Evolutionary conservation across 2,329 filamentous ascomycete genomes (phyloP).

Genomic region (Curvularia sp.): DNA sequence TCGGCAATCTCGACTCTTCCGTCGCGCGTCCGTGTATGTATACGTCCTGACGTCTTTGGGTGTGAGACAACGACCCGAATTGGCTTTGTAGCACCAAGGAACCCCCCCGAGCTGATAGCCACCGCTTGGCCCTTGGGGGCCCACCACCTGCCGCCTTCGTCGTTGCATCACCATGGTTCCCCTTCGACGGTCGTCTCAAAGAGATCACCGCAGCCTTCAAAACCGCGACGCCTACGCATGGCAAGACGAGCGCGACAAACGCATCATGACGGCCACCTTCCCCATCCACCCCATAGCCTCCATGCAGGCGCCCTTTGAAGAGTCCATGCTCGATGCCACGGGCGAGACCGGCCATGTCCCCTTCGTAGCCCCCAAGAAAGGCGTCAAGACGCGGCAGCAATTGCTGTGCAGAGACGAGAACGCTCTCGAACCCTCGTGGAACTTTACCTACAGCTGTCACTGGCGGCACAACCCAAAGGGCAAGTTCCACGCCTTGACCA

Average conservation of each 20-base stretch:
- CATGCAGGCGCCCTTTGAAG: conserved; percentile 83
- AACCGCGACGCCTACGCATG: conserved; percentile 41
- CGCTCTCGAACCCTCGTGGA: conserved; percentile 71
- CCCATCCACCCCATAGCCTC: conserved; percentile 74
- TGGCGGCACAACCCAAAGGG: conserved; percentile 81
- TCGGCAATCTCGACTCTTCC: conserved; percentile 10
- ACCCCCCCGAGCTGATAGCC: conserved; percentile 30
- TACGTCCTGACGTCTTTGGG: conserved; percentile 32
- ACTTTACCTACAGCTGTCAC: conserved; percentile 72
- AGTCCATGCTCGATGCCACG: conserved; percentile 77
- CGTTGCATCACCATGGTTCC: conserved; percentile 33
- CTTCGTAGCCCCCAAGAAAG: conserved; percentile 53
- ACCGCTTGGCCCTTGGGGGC: conserved; percentile 16
- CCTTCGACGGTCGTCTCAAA: conserved; percentile 33
- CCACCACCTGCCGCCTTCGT: background rate
- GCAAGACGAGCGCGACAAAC: conserved; percentile 43
- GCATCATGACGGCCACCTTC: conserved; percentile 48
- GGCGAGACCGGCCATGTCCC: conserved; percentile 44
- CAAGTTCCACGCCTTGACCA: conserved; percentile 85
- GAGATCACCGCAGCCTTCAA: conserved; percentile 30
- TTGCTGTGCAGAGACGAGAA: conserved; percentile 66
- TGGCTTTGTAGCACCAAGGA: conserved; percentile 32
- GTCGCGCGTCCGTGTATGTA: conserved; percentile 38
- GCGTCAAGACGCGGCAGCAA: conserved; percentile 46
- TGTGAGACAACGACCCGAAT: conserved; percentile 28